A percentile compares a stretch with the other conserved stretches of the same genome.
Conservation (phyloP, 208 protist species). For the Pavlovales sp. region DNA sequence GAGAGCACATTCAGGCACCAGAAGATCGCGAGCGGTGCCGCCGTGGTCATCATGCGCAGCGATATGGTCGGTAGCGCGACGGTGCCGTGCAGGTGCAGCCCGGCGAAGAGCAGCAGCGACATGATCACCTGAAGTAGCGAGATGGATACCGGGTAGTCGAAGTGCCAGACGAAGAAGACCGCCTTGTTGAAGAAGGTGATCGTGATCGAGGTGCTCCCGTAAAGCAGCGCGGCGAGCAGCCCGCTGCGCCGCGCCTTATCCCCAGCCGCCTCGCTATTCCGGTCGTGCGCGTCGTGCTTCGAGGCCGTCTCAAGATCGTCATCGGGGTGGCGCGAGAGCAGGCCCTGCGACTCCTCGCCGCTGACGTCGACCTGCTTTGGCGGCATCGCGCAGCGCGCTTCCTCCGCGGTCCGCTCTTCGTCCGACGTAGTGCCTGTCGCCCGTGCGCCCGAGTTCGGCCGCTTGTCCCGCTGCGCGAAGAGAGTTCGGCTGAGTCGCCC, state of each 20-base stretch:
- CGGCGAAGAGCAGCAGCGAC: slow-evolving; percentile 9
- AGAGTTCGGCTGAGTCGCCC: too few species aligned
- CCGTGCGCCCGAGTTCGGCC: too few species aligned
- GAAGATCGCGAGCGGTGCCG: slow-evolving; percentile 5
- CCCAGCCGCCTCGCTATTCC: too few species aligned
- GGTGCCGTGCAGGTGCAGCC: neutral
- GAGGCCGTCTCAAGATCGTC: too few species aligned
- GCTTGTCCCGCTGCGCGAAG: too few species aligned
- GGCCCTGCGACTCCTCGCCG: too few species aligned
- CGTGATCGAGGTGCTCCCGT: slow-evolving; percentile 23
- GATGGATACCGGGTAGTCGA: slow-evolving; percentile 36
- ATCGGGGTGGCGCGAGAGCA: too few species aligned
- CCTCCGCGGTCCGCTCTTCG: too few species aligned
- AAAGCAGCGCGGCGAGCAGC: neutral
- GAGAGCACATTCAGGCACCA: slow-evolving; percentile 37
- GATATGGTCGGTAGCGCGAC: neutral
- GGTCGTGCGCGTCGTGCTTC: too few species aligned
- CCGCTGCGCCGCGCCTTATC: neutral
- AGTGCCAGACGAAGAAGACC: slow-evolving; percentile 40
- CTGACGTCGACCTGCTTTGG: too few species aligned
- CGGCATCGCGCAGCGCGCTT: too few species aligned
- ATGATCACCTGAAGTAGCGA: slow-evolving; percentile 21
- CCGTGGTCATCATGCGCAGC: neutral
- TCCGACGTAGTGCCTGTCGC: too few species aligned
- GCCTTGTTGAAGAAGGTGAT: slow-evolving; percentile 53